phyloP scores from a whole-genome alignment of 768 basidiomycete species.

The Boletus rubescentipes region DNA sequence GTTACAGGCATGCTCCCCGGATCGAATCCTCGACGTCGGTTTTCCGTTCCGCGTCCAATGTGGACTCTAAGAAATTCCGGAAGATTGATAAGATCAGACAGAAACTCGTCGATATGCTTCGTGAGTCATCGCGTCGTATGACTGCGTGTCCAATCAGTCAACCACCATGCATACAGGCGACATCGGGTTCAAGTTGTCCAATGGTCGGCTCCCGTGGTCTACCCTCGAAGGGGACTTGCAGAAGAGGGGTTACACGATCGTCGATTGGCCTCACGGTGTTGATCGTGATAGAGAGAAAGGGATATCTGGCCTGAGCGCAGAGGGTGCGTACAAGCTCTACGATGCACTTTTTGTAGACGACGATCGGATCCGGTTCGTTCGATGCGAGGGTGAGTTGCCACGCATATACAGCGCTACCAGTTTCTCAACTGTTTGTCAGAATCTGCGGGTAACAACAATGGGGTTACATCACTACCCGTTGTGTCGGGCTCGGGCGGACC shows the following conservation, averaged over 20 bases:
- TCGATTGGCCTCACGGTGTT: conserved; percentile 8
- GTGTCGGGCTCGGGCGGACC: neutral
- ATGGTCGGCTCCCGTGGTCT: conserved; percentile 8
- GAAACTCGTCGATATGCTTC: conserved; percentile 5
- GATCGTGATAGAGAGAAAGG: conserved; percentile 7
- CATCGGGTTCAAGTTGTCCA: conserved; percentile 3
- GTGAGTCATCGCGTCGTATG: neutral
- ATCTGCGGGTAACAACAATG: too few relatives aligned
- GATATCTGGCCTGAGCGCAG: neutral
- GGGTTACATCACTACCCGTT: too few relatives aligned
- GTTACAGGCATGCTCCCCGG: neutral
- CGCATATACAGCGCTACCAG: neutral
- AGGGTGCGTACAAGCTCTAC: conserved; percentile 6
- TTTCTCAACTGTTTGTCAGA: too few relatives aligned
- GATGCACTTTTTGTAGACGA: conserved; percentile 4
- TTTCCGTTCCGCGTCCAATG: neutral
- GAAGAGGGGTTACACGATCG: conserved; percentile 1
- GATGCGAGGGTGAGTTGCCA: neutral
- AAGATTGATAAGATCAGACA: conserved; percentile 6
- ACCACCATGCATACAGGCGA: neutral
- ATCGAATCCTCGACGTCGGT: neutral
- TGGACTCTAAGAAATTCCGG: neutral
- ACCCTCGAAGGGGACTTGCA: conserved; percentile 8
- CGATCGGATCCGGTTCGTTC: conserved; percentile 2
- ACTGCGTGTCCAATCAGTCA: too few relatives aligned